phyloP scores from a whole-genome alignment of 2,329 filamentous ascomycete species.

The Trichothecium roseum region DNA sequence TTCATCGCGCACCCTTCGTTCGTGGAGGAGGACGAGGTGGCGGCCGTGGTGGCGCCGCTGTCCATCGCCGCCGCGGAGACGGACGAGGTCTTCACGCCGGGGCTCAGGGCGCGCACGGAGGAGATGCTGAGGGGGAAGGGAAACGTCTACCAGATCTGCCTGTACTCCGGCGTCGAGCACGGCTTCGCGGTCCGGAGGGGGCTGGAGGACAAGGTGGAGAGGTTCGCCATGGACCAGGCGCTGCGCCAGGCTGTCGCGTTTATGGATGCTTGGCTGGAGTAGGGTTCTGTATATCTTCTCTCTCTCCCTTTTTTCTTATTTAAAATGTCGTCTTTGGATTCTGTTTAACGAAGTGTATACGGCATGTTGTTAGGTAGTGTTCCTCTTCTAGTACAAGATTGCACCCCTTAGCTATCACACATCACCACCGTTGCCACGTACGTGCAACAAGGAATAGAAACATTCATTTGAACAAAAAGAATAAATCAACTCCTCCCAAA shows the following conservation, averaged over 20 bases:
- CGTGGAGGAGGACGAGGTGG: conserved; percentile 48
- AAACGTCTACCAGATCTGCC: conserved; percentile 54
- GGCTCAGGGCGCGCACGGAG: conserved; percentile 47
- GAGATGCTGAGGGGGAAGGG: conserved; percentile 42
- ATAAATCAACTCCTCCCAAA: too few relatives aligned
- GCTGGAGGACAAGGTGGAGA: conserved; percentile 40
- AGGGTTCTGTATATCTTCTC: too few relatives aligned
- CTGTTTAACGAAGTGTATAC: too few relatives aligned
- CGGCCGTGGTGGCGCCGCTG: conserved; percentile 43
- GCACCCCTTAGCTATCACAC: too few relatives aligned
- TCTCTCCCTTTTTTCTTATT: too few relatives aligned
- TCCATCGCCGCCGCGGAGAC: conserved; percentile 54
- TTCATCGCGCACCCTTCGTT: conserved; percentile 57
- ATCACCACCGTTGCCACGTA: too few relatives aligned
- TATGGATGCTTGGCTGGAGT: conserved; percentile 42
- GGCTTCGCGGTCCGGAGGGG: conserved; percentile 68
- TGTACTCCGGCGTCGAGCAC: conserved; percentile 60
- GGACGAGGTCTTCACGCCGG: conserved; percentile 47
- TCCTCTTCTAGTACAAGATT: too few relatives aligned
- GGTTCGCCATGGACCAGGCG: conserved; percentile 71
- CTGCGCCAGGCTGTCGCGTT: conserved; percentile 68
- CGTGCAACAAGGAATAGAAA: too few relatives aligned
- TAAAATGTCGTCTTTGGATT: too few relatives aligned
- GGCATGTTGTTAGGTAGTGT: too few relatives aligned
- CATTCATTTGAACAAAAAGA: too few relatives aligned